These are phyloP conservation scores for peach (Prunus persica) DNA, from an alignment of 306 rosid species.

Conservation along the genomic window DNA sequence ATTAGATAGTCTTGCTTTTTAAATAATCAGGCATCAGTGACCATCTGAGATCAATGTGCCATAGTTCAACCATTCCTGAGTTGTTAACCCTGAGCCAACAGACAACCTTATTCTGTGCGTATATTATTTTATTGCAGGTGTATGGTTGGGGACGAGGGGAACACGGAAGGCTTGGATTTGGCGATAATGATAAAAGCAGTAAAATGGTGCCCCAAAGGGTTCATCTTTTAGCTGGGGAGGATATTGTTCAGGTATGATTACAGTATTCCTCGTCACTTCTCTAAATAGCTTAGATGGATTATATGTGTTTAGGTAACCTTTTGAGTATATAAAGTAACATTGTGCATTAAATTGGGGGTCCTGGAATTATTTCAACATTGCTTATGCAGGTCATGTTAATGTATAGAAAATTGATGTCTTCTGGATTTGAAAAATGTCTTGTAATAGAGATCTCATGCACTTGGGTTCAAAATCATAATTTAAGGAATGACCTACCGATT, in stretches of 20 bases:
- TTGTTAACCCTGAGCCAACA: not conserved
- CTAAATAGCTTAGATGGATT: not conserved
- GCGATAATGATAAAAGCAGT: constrained; percentile 97
- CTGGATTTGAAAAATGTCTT: too few species aligned
- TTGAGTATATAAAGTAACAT: too few species aligned
- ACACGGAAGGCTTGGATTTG: constrained; percentile 98
- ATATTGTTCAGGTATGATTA: constrained; percentile 79
- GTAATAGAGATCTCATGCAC: too few species aligned
- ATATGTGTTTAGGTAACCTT: too few species aligned
- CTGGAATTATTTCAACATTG: too few species aligned
- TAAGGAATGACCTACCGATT: too few species aligned
- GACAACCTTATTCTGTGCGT: not conserved
- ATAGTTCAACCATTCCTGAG: not conserved
- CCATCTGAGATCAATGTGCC: not conserved
- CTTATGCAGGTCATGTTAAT: too few species aligned
- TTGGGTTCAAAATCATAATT: too few species aligned
- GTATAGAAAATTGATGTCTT: too few species aligned
- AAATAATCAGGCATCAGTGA: not conserved
- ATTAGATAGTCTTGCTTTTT: not conserved
- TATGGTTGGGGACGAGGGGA: constrained; percentile 99
- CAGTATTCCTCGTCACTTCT: not conserved
- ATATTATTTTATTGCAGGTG: constrained; percentile 53
- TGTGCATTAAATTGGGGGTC: too few species aligned
- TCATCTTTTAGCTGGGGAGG: constrained; percentile 85
- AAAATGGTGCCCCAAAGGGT: constrained; percentile 97